Evolutionary conservation across 2,329 filamentous ascomycete genomes (phyloP).

Genomic region (Tothia fuscella): DNA sequence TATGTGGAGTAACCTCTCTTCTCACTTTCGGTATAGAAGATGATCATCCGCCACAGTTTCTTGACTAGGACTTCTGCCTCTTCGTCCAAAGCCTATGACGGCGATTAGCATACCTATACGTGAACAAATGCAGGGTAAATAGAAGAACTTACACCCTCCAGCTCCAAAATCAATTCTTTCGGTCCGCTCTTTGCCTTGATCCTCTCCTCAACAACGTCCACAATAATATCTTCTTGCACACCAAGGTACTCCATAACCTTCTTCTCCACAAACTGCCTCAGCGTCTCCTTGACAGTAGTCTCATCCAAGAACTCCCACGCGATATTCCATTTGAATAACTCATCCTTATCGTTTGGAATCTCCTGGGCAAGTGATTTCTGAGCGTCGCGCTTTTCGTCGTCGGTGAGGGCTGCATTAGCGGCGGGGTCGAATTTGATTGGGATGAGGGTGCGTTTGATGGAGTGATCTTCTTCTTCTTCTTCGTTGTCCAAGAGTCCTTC

Average conservation of each 20-base stretch:
- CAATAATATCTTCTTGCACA: conserved; percentile 88
- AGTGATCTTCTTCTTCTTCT: conserved; percentile 50
- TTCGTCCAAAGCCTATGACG: conserved; percentile 67
- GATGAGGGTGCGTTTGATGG: conserved; percentile 57
- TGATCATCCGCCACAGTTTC: conserved; percentile 97
- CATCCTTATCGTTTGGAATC: conserved; percentile 76
- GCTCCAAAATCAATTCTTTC: conserved; percentile 68
- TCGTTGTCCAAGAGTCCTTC: conserved; percentile 93
- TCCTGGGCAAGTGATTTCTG: conserved; percentile 74
- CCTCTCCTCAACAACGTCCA: conserved; percentile 85
- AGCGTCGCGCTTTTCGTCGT: conserved; percentile 77
- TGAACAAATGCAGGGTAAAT: conserved; percentile 4
- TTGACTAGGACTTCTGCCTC: conserved; percentile 88
- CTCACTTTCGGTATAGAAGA: conserved; percentile 94
- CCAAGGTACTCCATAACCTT: conserved; percentile 96
- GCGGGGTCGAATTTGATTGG: conserved; percentile 33
- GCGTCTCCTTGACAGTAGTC: conserved; percentile 66
- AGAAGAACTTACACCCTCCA: conserved; percentile 58
- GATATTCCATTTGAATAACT: conserved; percentile 84
- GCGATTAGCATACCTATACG: conserved; percentile 24
- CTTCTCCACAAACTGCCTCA: conserved; percentile 92
- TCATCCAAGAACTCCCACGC: conserved; percentile 89
- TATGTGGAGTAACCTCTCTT: too few relatives aligned
- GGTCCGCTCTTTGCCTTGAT: conserved; percentile 63
- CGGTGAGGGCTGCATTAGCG: conserved; percentile 38